These are phyloP conservation scores for Apiospora malaysiana DNA, from an alignment of 2,329 filamentous ascomycete species.

Conservation along the genomic window DNA sequence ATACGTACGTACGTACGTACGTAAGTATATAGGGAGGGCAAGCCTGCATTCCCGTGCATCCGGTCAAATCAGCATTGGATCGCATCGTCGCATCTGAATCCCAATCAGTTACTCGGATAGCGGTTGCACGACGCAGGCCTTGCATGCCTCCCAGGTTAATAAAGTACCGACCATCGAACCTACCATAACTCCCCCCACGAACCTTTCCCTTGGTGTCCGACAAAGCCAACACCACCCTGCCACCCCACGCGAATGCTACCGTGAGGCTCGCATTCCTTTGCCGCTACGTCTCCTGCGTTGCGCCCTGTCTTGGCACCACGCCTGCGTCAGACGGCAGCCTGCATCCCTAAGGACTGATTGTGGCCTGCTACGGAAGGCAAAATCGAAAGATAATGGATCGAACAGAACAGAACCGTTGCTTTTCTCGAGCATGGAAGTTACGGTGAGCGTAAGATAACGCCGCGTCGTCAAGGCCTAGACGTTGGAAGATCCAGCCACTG, in stretches of 20 bases:
- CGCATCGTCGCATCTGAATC: background rate
- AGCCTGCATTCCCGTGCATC: background rate
- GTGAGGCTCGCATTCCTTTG: conserved; percentile 7
- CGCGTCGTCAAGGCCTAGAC: background rate
- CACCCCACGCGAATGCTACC: background rate
- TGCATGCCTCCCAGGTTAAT: background rate
- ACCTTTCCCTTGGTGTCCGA: background rate
- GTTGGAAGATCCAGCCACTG: background rate
- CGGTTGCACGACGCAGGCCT: background rate
- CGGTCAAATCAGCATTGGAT: background rate
- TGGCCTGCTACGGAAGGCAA: background rate
- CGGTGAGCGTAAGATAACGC: background rate
- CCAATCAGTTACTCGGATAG: background rate
- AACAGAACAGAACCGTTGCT: background rate
- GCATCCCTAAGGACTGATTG: background rate
- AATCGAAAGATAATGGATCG: background rate
- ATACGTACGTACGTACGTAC: background rate
- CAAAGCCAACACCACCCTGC: background rate
- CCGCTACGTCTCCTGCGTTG: background rate
- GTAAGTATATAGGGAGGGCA: background rate
- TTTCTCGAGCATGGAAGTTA: background rate
- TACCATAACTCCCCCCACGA: too few relatives aligned
- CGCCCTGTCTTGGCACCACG: too few relatives aligned
- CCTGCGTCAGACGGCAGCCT: background rate
- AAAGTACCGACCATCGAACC: too few relatives aligned